Percentiles rank a stretch among this genome's conserved stretches.
Conservation (phyloP, 202 grass and related monocot species). For the Tripidium arundinaceum region DNA sequence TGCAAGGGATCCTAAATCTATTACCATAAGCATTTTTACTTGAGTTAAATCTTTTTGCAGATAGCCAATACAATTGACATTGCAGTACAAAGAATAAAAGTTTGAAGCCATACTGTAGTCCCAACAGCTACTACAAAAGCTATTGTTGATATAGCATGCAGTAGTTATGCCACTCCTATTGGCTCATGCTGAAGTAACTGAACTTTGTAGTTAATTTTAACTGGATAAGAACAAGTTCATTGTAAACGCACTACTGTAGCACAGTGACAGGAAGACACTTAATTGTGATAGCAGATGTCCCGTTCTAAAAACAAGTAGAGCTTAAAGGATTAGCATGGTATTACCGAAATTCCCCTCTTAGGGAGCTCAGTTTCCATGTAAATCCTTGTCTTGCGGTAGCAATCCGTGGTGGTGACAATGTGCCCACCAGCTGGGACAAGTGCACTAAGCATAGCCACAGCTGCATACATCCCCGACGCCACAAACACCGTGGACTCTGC, state of each 20-base stretch:
- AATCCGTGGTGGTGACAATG: constrained; percentile 90
- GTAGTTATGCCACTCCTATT: background rate
- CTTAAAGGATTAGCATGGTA: background rate
- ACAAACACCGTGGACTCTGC: constrained; percentile 97
- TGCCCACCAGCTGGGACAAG: constrained; percentile 90
- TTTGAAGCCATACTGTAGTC: background rate
- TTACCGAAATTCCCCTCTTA: constrained; percentile 91
- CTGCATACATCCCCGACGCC: constrained; percentile 93
- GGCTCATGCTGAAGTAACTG: background rate
- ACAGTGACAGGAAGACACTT: background rate
- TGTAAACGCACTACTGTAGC: background rate
- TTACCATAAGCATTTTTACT: background rate
- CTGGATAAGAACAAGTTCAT: background rate
- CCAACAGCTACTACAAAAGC: background rate
- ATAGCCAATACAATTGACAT: background rate
- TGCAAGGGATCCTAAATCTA: background rate
- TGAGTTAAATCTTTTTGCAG: background rate
- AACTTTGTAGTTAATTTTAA: background rate
- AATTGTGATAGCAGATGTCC: background rate
- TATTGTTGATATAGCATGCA: too few relatives aligned
- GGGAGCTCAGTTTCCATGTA: constrained; percentile 98
- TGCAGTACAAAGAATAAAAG: background rate
- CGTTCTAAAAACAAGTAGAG: background rate
- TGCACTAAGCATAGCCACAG: constrained; percentile 80
- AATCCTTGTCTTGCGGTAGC: constrained; percentile 91